phyloP scores from a whole-genome alignment of 225 moss, liverwort and hornwort species.

The Pleurozium schreberi region DNA sequence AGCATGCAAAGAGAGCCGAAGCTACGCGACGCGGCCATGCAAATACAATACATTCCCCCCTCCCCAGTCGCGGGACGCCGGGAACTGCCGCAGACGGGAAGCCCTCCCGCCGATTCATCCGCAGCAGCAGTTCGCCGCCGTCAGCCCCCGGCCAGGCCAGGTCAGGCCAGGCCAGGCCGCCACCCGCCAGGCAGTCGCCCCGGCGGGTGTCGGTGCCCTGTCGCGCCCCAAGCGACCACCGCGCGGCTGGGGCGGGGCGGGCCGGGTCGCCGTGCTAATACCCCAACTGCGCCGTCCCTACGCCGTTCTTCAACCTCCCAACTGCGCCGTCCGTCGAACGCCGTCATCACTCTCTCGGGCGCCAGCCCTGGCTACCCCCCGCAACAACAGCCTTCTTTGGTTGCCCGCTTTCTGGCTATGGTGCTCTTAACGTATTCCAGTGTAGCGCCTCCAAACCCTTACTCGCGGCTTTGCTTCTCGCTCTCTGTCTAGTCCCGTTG shows the following conservation, averaged over 20 bases:
- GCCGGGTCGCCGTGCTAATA: neutral
- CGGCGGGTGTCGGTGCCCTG: conserved; percentile 13
- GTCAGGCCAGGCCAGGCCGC: neutral
- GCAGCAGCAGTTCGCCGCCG: neutral
- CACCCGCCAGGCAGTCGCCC: neutral
- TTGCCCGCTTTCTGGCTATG: neutral
- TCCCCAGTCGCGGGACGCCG: neutral
- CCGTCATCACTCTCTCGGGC: neutral
- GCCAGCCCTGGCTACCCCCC: neutral
- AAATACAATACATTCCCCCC: too few relatives aligned
- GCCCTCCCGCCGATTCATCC: neutral
- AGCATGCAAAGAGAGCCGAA: neutral
- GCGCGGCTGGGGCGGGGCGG: neutral
- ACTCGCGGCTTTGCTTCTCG: neutral
- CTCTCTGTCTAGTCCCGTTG: neutral
- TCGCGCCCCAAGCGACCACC: neutral
- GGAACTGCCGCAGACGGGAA: conserved; percentile 9
- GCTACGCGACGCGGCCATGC: neutral
- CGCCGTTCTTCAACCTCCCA: neutral
- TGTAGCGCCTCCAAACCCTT: conserved; percentile 9
- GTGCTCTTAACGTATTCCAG: neutral
- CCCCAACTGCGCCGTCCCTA: neutral
- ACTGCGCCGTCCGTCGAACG: neutral
- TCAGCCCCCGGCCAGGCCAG: neutral
- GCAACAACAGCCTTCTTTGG: neutral